Conservation (phyloP, 1,284 basidiomycete species). For the Marasmius oreades region DNA sequence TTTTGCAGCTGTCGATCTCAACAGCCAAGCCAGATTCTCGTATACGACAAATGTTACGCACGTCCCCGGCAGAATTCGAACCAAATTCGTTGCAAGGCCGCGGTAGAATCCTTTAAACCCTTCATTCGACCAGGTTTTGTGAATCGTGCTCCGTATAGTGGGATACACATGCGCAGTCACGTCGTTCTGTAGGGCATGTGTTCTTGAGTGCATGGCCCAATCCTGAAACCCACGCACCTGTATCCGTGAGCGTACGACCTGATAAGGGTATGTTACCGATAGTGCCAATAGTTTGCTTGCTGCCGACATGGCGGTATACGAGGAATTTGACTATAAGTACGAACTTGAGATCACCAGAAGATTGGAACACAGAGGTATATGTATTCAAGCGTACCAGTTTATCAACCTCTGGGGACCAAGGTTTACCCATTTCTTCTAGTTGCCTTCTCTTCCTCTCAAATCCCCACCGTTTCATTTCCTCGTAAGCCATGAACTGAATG, state of each 20-base stretch:
- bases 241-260: constrained; percentile 92
- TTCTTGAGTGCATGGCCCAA: not conserved
- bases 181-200: constrained; percentile 48
- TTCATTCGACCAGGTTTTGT: constrained; percentile 78
- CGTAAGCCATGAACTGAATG: constrained; percentile 95
- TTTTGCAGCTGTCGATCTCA: constrained; percentile 58
- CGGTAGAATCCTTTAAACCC: constrained; percentile 90
- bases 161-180: constrained; percentile 67
- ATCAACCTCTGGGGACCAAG: constrained; percentile 72
- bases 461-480: constrained; percentile 91
- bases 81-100: constrained; percentile 93
- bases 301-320: constrained; percentile 93
- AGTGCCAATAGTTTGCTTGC: constrained; percentile 88
- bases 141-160: constrained; percentile 78
- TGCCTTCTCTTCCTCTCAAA: constrained; percentile 71
- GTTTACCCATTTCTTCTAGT: constrained; percentile 54
- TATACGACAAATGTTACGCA: constrained; percentile 99
- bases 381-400: constrained; percentile 67
- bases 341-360: not conserved
- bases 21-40: constrained; percentile 88
- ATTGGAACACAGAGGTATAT: not conserved
- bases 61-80: constrained; percentile 93
- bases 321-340: constrained; percentile 71
- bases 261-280: constrained; percentile 91
- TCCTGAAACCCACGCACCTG: constrained; percentile 54